phyloP scores from a whole-genome alignment of 768 basidiomycete genomes.

The Tulasnella sp. region DNA sequence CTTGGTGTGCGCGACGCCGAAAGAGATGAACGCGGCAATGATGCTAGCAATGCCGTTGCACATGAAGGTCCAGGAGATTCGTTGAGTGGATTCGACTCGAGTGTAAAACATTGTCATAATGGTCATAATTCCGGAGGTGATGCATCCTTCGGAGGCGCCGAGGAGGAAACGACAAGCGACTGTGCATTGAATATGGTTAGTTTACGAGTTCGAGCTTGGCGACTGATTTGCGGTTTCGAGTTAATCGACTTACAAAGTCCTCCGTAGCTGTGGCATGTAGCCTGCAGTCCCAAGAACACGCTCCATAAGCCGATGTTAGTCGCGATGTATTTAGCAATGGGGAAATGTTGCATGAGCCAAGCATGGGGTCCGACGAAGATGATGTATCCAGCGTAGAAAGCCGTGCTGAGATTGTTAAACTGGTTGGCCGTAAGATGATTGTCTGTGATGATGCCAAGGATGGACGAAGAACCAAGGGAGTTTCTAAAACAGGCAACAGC shows the following conservation, averaged over 20 bases:
- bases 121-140: slow-evolving; percentile 31
- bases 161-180: slow-evolving; percentile 32
- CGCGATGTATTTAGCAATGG: slow-evolving; percentile 33
- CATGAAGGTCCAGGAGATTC: slow-evolving; percentile 33
- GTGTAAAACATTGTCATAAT: slow-evolving; percentile 32
- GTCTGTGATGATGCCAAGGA: slow-evolving; percentile 33
- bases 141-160: slow-evolving; percentile 32
- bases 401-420: slow-evolving; percentile 29
- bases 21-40: slow-evolving; percentile 28
- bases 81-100: slow-evolving; percentile 28
- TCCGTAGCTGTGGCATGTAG: slow-evolving; percentile 33
- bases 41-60: slow-evolving; percentile 32
- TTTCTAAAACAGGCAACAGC: slow-evolving; percentile 15
- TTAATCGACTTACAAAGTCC: slow-evolving; percentile 31
- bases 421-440: slow-evolving; percentile 31
- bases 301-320: slow-evolving; percentile 32
- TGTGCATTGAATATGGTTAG: slow-evolving; percentile 10
- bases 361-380: slow-evolving; percentile 32
- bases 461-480: slow-evolving; percentile 30
- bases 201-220: not conserved
- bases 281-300: slow-evolving; percentile 34
- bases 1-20: slow-evolving; percentile 29
- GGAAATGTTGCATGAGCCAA: slow-evolving; percentile 33
- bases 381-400: slow-evolving; percentile 29
- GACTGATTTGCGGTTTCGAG: not conserved